Conservation (phyloP, 257 asterid species). For the Vinca minor region DNA sequence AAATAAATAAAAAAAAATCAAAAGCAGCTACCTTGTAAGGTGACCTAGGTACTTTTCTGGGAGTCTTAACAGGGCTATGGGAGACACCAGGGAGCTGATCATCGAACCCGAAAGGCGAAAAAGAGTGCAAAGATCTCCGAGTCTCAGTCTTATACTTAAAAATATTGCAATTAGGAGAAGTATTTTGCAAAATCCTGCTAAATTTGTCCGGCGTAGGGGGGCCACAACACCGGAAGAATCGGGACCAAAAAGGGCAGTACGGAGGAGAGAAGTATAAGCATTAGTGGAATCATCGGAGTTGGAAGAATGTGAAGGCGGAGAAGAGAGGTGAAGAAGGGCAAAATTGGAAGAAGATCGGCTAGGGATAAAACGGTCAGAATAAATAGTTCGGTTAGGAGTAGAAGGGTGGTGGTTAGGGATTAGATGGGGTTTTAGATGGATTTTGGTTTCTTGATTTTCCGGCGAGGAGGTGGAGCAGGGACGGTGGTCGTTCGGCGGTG, state of each 20-base stretch:
- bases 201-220: constrained; percentile 75
- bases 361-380: constrained; percentile 85
- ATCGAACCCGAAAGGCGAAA: constrained; percentile 69
- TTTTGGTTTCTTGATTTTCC: constrained; percentile 23
- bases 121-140: constrained; percentile 47
- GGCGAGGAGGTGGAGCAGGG: constrained; percentile 5
- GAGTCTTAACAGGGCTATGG: constrained; percentile 69
- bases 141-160: constrained; percentile 79
- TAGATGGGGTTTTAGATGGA: constrained; percentile 26
- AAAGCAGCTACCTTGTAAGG: constrained; percentile 59
- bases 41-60: constrained; percentile 72
- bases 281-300: constrained; percentile 51
- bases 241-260: constrained; percentile 64
- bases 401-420: constrained; percentile 28
- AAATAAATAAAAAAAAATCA: background rate
- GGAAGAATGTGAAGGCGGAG: constrained; percentile 36
- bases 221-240: constrained; percentile 40
- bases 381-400: constrained; percentile 61
- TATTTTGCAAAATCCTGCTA: constrained; percentile 33
- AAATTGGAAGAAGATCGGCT: constrained; percentile 78
- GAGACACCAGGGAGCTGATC: constrained; percentile 76
- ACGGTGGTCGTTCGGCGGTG: constrained; percentile 12
- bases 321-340: constrained; percentile 59
- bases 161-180: constrained; percentile 62
- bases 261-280: constrained; percentile 59